Evolutionary conservation across 768 basidiomycete species (phyloP).

Genomic region (Serendipita sp.): DNA sequence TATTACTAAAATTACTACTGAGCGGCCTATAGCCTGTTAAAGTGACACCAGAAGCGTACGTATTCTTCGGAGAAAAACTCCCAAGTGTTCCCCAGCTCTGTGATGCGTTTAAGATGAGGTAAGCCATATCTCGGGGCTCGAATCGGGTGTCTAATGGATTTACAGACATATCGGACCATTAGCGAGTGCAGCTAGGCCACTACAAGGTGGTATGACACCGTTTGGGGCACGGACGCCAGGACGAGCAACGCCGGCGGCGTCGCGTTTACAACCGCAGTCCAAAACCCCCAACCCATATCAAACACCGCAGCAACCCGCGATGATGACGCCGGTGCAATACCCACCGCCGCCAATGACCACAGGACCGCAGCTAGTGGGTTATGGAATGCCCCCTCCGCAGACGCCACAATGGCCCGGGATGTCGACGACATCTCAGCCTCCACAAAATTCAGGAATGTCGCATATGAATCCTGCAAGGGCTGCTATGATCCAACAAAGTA

Average conservation of each 20-base stretch:
- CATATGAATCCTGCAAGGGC: slow-evolving; percentile 55
- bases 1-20: background rate
- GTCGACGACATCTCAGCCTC: slow-evolving; percentile 21
- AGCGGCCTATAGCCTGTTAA: slow-evolving; percentile 48
- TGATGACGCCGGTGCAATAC: slow-evolving; percentile 15
- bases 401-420: slow-evolving; percentile 15
- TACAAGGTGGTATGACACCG: slow-evolving; percentile 33
- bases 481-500: slow-evolving; percentile 41
- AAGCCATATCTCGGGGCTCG: slow-evolving; percentile 12
- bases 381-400: slow-evolving; percentile 12
- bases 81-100: slow-evolving; percentile 86
- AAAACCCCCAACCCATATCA: slow-evolving; percentile 74
- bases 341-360: slow-evolving; percentile 9
- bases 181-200: slow-evolving; percentile 53
- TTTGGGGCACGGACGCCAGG: slow-evolving; percentile 53
- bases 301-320: slow-evolving; percentile 15
- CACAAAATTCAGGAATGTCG: slow-evolving; percentile 29
- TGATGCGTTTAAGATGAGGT: slow-evolving; percentile 91
- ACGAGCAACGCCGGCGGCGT: slow-evolving; percentile 42
- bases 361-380: slow-evolving; percentile 21
- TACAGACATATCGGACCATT: slow-evolving; percentile 37
- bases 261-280: slow-evolving; percentile 32
- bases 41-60: slow-evolving; percentile 76
- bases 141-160: background rate
- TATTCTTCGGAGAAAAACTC: slow-evolving; percentile 77